Evolutionary conservation across 1,139 yeast species (phyloP).

Genomic region (Magnusiomyces fungicola): DNA sequence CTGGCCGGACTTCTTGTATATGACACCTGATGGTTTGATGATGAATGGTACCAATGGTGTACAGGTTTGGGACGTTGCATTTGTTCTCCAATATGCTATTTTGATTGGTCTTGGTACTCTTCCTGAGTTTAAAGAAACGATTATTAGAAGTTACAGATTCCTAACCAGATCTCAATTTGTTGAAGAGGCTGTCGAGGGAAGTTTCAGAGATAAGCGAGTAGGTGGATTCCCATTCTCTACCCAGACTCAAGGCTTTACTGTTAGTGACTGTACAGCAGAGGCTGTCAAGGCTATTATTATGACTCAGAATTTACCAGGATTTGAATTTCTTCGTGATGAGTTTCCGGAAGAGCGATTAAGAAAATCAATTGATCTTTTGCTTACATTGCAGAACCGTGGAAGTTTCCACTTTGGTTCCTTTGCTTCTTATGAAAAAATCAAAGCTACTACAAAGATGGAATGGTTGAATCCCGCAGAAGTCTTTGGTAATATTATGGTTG

Average conservation of each 20-base stretch:
- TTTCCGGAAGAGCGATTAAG: slow-evolving; percentile 49
- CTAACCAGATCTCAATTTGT: slow-evolving; percentile 79
- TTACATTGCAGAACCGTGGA: slow-evolving; percentile 69
- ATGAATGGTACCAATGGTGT: slow-evolving; percentile 97
- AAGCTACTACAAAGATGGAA: slow-evolving; percentile 74
- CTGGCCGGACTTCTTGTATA: slow-evolving; percentile 70
- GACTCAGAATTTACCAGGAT: slow-evolving; percentile 65
- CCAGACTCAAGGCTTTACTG: slow-evolving; percentile 92
- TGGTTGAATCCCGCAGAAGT: slow-evolving; percentile 92
- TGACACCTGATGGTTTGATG: slow-evolving; percentile 86
- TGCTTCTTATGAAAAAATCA: slow-evolving; percentile 82
- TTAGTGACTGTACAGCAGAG: slow-evolving; percentile 96
- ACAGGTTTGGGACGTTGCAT: slow-evolving; percentile 96
- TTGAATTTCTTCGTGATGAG: slow-evolving; percentile 42
- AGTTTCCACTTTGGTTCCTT: slow-evolving; percentile 83
- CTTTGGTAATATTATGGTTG: slow-evolving; percentile 96
- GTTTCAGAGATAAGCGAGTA: slow-evolving; percentile 71
- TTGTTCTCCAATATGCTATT: slow-evolving; percentile 76
- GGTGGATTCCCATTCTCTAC: slow-evolving; percentile 99
- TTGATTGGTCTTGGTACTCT: slow-evolving; percentile 70
- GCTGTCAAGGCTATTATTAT: slow-evolving; percentile 88
- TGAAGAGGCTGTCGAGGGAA: slow-evolving; percentile 67
- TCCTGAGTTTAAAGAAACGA: slow-evolving; percentile 57
- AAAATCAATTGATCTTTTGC: slow-evolving; percentile 64
- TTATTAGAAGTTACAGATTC: slow-evolving; percentile 60